Evolutionary conservation across 352 stramenopile genomes (phyloP).

Genomic region (Pythium vanterpoolii): DNA sequence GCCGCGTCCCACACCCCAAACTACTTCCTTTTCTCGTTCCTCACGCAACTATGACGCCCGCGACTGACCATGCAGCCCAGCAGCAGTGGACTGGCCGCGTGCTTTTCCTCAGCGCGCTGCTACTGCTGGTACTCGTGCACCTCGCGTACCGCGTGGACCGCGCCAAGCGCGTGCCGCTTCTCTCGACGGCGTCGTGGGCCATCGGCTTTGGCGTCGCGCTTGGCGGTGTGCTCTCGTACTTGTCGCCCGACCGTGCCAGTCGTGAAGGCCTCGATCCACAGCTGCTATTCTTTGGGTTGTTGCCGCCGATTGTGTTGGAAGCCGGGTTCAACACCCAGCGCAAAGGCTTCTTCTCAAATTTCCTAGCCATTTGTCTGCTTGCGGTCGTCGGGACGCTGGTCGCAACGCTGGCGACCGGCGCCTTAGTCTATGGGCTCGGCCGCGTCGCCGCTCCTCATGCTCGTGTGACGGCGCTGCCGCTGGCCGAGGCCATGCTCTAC

Average conservation of each 20-base stretch:
- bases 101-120: slow-evolving; percentile 15
- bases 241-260: not conserved
- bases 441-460: slow-evolving; percentile 1
- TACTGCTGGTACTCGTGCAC: slow-evolving; percentile 15
- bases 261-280: slow-evolving; percentile 3
- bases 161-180: slow-evolving; percentile 2
- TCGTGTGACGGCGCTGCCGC: slow-evolving; percentile 39
- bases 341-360: slow-evolving; percentile 49
- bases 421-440: slow-evolving; percentile 35
- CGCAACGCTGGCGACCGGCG: slow-evolving; percentile 41
- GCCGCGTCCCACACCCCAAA: not conserved
- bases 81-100: slow-evolving; percentile 16
- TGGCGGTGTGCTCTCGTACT: not conserved
- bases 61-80: slow-evolving; percentile 3
- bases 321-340: slow-evolving; percentile 56
- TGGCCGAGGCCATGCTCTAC: slow-evolving; percentile 86
- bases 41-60: not conserved
- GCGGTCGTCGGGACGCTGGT: slow-evolving; percentile 45
- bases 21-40: not conserved
- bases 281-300: slow-evolving; percentile 11
- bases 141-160: slow-evolving; percentile 15
- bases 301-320: slow-evolving; percentile 58
- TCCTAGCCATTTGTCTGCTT: slow-evolving; percentile 31
- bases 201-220: slow-evolving; percentile 7
- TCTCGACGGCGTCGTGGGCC: slow-evolving; percentile 12